These are phyloP conservation scores for Sclerotinia nivalis DNA, from an alignment of 2,329 filamentous ascomycete genomes.

Conservation along the genomic window DNA sequence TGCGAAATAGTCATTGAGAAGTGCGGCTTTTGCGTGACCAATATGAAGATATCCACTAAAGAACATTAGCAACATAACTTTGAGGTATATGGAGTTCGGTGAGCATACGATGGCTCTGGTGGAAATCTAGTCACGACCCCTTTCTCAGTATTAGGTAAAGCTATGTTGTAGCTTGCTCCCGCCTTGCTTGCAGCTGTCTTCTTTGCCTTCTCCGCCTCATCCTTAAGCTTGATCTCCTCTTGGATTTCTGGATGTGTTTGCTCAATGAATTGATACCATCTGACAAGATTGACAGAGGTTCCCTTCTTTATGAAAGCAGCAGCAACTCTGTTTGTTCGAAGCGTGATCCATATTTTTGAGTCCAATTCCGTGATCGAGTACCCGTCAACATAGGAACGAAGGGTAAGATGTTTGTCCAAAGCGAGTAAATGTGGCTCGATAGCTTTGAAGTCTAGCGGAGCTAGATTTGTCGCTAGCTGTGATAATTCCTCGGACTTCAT, in stretches of 20 bases:
- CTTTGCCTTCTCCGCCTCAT: conserved; percentile 68
- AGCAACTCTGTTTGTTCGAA: conserved; percentile 83
- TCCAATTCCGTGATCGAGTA: conserved; percentile 78
- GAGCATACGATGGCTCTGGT: conserved; percentile 80
- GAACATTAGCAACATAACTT: conserved; percentile 25
- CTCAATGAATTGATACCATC: conserved; percentile 89
- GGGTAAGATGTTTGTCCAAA: conserved; percentile 82
- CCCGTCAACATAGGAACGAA: conserved; percentile 83
- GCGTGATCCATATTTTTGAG: conserved; percentile 77
- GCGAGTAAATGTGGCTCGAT: conserved; percentile 73
- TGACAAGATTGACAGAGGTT: conserved; percentile 70
- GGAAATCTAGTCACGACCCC: conserved; percentile 91
- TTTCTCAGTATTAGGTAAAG: conserved; percentile 78
- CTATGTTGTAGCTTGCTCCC: conserved; percentile 86
- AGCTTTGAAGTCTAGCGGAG: conserved; percentile 74
- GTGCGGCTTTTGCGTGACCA: conserved; percentile 89
- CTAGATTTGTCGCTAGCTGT: conserved; percentile 52
- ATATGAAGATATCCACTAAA: conserved; percentile 81
- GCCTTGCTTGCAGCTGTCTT: conserved; percentile 69
- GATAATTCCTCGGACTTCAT: conserved; percentile 61
- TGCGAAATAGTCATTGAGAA: conserved; percentile 95
- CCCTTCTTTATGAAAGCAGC: conserved; percentile 79
- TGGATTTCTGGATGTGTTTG: conserved; percentile 76
- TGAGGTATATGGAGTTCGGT: not conserved
- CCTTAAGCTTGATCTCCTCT: conserved; percentile 67